Evolutionary conservation across 305 asterid species (phyloP).

Genomic region (Lippia alba): DNA sequence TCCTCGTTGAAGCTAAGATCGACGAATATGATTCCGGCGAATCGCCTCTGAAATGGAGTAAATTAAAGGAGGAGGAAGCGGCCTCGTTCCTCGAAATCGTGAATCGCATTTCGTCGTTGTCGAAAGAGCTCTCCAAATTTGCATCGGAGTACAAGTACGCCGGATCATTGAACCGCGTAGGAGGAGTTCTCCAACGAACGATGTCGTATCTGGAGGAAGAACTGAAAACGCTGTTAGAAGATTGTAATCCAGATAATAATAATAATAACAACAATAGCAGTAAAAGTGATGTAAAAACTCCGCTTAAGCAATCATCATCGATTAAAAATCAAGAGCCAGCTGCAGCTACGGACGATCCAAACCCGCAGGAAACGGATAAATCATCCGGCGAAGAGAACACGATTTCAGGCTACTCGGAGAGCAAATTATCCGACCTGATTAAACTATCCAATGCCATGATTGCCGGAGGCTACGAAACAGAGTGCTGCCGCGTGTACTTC

Average conservation of each 20-base stretch:
- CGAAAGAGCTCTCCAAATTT: slow-evolving; percentile 40
- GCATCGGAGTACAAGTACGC: slow-evolving; percentile 65
- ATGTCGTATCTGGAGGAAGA: slow-evolving; percentile 84
- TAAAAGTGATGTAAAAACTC: slow-evolving; percentile 24
- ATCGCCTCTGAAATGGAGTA: slow-evolving; percentile 56
- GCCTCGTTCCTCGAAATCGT: slow-evolving; percentile 50
- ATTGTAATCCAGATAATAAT: slow-evolving; percentile 29
- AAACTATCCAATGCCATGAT: slow-evolving; percentile 59
- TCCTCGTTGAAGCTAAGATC: slow-evolving; percentile 69
- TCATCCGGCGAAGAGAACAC: slow-evolving; percentile 31
- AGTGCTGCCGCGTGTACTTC: slow-evolving; percentile 69
- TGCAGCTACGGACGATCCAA: slow-evolving; percentile 5
- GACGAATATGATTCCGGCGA: slow-evolving; percentile 54
- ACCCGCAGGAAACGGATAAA: slow-evolving; percentile 22
- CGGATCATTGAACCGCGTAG: slow-evolving; percentile 63
- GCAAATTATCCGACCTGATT: slow-evolving; percentile 41
- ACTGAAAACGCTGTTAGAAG: slow-evolving; percentile 64
- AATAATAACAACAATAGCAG: too few species aligned
- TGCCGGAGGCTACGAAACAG: slow-evolving; percentile 66
- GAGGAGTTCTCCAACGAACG: slow-evolving; percentile 66
- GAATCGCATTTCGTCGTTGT: slow-evolving; percentile 54
- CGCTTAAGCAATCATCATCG: slow-evolving; percentile 26
- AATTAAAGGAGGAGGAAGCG: slow-evolving; percentile 55
- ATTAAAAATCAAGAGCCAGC: slow-evolving; percentile 35
- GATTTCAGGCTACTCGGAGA: slow-evolving; percentile 58